Evolutionary conservation across 192 early-diverging fungal species (phyloP).

Genomic region (Coemansia sp.): DNA sequence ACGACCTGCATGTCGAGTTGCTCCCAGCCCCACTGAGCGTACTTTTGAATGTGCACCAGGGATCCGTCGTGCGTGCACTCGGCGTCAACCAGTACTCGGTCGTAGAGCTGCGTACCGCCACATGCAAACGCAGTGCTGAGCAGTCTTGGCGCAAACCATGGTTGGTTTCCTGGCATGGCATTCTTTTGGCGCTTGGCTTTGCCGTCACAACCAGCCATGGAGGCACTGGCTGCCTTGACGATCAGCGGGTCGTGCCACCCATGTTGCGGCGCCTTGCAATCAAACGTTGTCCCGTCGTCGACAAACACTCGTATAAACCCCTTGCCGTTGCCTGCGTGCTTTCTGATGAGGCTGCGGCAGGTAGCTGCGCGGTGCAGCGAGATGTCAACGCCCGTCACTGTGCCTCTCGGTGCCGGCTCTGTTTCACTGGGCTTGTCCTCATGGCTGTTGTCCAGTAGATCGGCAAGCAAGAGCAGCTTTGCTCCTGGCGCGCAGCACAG

Average conservation of each 20-base stretch:
- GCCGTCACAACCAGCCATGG: background rate
- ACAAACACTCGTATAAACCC: slow-evolving; percentile 64
- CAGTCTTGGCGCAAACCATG: slow-evolving; percentile 75
- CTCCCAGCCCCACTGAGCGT: slow-evolving; percentile 77
- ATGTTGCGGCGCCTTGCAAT: slow-evolving; percentile 59
- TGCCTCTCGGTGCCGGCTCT: slow-evolving; percentile 50
- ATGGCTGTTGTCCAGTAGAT: slow-evolving; percentile 52
- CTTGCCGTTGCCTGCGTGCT: slow-evolving; percentile 55
- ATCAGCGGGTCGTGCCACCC: slow-evolving; percentile 38
- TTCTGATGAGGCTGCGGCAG: slow-evolving; percentile 71
- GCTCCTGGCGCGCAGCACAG: slow-evolving; percentile 85
- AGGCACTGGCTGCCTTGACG: background rate
- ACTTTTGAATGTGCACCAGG: slow-evolving; percentile 72
- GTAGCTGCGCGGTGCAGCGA: slow-evolving; percentile 67
- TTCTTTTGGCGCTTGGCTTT: background rate
- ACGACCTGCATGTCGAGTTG: slow-evolving; percentile 74
- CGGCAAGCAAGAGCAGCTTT: slow-evolving; percentile 80
- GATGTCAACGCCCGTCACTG: slow-evolving; percentile 92
- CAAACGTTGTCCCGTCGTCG: slow-evolving; percentile 81
- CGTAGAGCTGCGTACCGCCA: slow-evolving; percentile 53
- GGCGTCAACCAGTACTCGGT: slow-evolving; percentile 67
- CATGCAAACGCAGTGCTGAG: slow-evolving; percentile 62
- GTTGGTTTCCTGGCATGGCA: slow-evolving; percentile 18
- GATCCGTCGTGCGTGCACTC: slow-evolving; percentile 95
- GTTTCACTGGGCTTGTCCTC: slow-evolving; percentile 19